Percentiles rank a stretch among this genome's conserved stretches.
These are phyloP conservation scores for Hibiscus syriacus DNA, from an alignment of 345 rosid genomes.

Conservation along the genomic window DNA sequence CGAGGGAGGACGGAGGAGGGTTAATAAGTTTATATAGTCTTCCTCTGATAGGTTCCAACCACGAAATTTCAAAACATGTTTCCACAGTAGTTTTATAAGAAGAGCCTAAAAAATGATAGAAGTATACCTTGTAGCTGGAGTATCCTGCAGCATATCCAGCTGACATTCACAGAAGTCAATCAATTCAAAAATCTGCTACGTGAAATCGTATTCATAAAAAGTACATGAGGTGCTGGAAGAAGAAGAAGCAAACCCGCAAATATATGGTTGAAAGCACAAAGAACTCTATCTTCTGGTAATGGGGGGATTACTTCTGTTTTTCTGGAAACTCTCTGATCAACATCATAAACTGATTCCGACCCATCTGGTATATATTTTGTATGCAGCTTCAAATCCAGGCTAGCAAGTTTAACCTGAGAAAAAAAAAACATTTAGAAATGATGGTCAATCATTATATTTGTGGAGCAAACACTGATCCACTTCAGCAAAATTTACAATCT, in stretches of 20 bases:
- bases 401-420: conserved; percentile 64
- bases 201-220: not conserved
- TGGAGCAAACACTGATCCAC: not conserved
- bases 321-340: conserved; percentile 55
- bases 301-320: conserved; percentile 72
- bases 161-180: conserved; percentile 19
- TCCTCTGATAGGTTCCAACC: not conserved
- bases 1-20: not conserved
- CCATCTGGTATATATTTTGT: conserved; percentile 62
- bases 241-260: conserved; percentile 54
- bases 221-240: not conserved
- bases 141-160: conserved; percentile 97
- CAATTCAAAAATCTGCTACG: not conserved
- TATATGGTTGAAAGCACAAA: conserved; percentile 76
- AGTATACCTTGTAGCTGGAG: conserved; percentile 82
- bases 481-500: not conserved
- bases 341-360: conserved; percentile 65
- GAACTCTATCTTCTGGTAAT: conserved; percentile 72
- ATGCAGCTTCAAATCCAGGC: conserved; percentile 76
- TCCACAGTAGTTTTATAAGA: not conserved
- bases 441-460: not conserved
- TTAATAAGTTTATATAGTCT: not conserved
- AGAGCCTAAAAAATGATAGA: not conserved
- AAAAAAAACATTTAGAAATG: not conserved
- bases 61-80: not conserved